phyloP scores from a whole-genome alignment of 495 filamentous ascomycete species.

The Aspergillus leporis region DNA sequence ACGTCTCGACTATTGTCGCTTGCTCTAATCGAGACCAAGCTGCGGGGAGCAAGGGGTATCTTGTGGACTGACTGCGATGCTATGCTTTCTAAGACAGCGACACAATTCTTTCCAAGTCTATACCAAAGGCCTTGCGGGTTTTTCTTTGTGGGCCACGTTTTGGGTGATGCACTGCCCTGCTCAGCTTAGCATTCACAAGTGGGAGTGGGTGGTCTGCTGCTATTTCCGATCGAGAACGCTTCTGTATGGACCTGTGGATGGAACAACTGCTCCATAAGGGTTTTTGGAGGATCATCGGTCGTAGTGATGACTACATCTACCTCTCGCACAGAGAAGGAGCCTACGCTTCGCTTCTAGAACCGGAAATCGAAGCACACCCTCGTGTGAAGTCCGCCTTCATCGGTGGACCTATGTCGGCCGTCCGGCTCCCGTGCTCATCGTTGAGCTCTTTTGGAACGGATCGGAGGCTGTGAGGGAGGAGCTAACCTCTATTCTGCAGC shows the following conservation, averaged over 20 bases:
- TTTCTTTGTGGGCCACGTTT: no score
- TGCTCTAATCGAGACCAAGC: no score
- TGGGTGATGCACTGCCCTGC: no score
- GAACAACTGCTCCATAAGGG: conserved; percentile 23
- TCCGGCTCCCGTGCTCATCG: conserved; percentile 23
- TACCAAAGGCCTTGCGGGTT: no score
- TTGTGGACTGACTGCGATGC: no score
- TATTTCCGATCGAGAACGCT: conserved; percentile 26
- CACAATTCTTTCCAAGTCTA: no score
- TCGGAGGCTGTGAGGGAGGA: no score
- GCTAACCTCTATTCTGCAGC: conserved; percentile 12
- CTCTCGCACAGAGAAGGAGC: conserved; percentile 27
- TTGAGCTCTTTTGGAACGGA: conserved; percentile 27
- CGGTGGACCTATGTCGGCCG: conserved; percentile 26
- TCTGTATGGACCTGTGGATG: conserved; percentile 29
- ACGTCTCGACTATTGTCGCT: no score
- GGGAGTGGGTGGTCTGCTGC: no score
- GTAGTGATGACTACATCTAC: conserved; percentile 27
- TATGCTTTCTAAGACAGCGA: no score
- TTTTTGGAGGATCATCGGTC: conserved; percentile 28
- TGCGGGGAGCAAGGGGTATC: no score
- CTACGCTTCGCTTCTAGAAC: conserved; percentile 26
- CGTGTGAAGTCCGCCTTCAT: conserved; percentile 27
- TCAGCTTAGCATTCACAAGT: no score
- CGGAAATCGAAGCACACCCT: conserved; percentile 24